Conservation (phyloP, 345 rosid genomes). For the Excoecaria cochinchinensis region DNA sequence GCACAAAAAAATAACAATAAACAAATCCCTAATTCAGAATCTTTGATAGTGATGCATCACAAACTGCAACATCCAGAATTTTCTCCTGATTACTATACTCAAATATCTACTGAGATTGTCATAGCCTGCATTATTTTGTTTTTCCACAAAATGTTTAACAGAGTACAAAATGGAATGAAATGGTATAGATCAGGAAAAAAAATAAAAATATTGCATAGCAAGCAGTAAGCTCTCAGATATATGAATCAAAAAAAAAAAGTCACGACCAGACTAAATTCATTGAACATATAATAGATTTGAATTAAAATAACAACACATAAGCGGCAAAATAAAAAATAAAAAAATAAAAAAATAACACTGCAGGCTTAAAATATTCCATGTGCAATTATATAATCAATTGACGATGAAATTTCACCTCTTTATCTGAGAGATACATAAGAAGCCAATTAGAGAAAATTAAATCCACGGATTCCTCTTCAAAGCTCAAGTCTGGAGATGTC, state of each 20-base stretch:
- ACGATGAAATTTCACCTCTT: constrained; percentile 50
- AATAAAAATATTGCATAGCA: background rate
- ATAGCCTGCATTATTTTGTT: too few species aligned
- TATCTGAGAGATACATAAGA: constrained; percentile 93
- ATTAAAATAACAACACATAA: background rate
- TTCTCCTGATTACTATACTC: too few species aligned
- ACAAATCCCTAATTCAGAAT: background rate
- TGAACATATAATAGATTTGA: background rate
- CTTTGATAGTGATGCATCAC: too few species aligned
- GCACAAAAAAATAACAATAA: background rate
- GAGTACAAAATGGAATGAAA: background rate
- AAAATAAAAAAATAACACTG: background rate
- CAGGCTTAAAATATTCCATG: background rate
- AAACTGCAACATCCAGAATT: too few species aligned
- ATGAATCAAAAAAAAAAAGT: background rate
- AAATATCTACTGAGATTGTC: too few species aligned
- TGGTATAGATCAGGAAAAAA: background rate
- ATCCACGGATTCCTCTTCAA: constrained; percentile 69
- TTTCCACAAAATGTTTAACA: too few species aligned
- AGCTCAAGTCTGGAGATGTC: constrained; percentile 63
- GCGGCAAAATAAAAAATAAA: too few species aligned
- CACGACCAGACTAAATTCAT: background rate
- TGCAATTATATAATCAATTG: background rate
- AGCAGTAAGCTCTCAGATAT: background rate
- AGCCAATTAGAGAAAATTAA: constrained; percentile 93